Percentiles rank a stretch among this genome's conserved stretches.
These are phyloP conservation scores for Cladosporium cucumerinum DNA, from an alignment of 2,329 filamentous ascomycete genomes.

Conservation along the genomic window DNA sequence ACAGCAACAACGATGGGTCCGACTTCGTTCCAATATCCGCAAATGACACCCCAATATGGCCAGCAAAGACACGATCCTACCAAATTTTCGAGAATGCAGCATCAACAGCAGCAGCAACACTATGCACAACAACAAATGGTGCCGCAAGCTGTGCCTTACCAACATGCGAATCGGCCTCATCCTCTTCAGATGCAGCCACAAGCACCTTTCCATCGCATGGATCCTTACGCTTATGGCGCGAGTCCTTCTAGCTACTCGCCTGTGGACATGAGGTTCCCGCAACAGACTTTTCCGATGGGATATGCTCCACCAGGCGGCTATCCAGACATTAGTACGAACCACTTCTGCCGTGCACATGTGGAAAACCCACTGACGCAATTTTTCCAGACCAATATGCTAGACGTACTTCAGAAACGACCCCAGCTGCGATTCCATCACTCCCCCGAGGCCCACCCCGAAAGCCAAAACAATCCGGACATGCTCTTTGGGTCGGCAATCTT, in stretches of 20 bases:
- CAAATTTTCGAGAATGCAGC: slow-evolving; percentile 21
- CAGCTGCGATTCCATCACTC: slow-evolving; percentile 32
- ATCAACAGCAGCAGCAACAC: slow-evolving; percentile 12
- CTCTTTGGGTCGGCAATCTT: slow-evolving; percentile 93
- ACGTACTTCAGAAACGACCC: slow-evolving; percentile 19
- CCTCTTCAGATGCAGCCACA: slow-evolving; percentile 21
- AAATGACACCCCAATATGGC: slow-evolving; percentile 22
- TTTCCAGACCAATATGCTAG: slow-evolving; percentile 23
- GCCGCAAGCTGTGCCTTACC: neutral
- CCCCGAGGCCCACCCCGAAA: slow-evolving; percentile 64
- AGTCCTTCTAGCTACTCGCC: slow-evolving; percentile 23
- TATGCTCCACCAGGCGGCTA: slow-evolving; percentile 20
- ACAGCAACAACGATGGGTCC: slow-evolving; percentile 17
- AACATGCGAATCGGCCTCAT: neutral
- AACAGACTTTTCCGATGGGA: slow-evolving; percentile 21
- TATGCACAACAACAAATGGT: neutral
- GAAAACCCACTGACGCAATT: neutral
- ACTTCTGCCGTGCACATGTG: neutral
- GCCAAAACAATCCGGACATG: slow-evolving; percentile 72
- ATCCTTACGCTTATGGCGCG: slow-evolving; percentile 27
- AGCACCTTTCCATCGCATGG: slow-evolving; percentile 24
- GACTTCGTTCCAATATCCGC: slow-evolving; percentile 20
- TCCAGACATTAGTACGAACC: slow-evolving; percentile 17
- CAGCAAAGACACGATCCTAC: slow-evolving; percentile 21
- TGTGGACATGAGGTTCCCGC: slow-evolving; percentile 25